A percentile compares a stretch with the other conserved stretches of the same genome.
These are phyloP conservation scores for Penicillium corylophilum DNA, from an alignment of 2,329 filamentous ascomycete genomes.

Conservation along the genomic window DNA sequence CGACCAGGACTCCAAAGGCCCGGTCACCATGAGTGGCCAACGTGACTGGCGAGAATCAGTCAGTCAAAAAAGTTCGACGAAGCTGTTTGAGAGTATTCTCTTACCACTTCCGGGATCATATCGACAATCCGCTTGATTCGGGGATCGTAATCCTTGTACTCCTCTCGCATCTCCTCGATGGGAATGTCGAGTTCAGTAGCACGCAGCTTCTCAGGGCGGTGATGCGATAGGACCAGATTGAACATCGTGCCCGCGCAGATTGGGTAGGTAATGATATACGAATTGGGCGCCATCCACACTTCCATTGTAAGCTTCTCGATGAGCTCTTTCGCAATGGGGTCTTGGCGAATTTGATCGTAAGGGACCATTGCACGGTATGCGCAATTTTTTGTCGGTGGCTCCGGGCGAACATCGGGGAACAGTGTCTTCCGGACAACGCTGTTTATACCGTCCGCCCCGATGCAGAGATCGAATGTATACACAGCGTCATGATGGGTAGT, in stretches of 20 bases:
- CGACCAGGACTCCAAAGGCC: constrained; percentile 44
- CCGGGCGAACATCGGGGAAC: constrained; percentile 44
- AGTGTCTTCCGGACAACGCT: constrained; percentile 40
- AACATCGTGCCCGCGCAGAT: constrained; percentile 46
- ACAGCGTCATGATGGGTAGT: constrained; percentile 29
- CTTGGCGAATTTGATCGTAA: constrained; percentile 43
- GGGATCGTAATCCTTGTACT: constrained; percentile 49
- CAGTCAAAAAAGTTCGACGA: background rate
- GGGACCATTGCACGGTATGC: constrained; percentile 50
- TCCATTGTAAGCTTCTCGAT: constrained; percentile 46
- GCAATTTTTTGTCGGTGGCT: constrained; percentile 42
- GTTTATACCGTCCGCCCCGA: constrained; percentile 47
- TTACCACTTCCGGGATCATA: constrained; percentile 37
- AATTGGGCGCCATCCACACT: constrained; percentile 40
- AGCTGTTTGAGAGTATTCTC: background rate
- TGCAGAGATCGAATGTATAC: constrained; percentile 37
- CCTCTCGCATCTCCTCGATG: constrained; percentile 43
- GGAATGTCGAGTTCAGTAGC: constrained; percentile 39
- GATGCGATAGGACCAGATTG: constrained; percentile 49
- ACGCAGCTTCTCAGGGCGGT: constrained; percentile 37
- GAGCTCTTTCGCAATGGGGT: constrained; percentile 42
- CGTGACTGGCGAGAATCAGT: constrained; percentile 20
- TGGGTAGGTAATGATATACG: constrained; percentile 50
- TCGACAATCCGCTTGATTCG: constrained; percentile 44
- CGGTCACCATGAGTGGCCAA: constrained; percentile 48